Evolutionary conservation across 129 eudicot species (phyloP), one percentile per base, ranked within the genome.

Genomic region (Escallonia herrerae): DNA sequence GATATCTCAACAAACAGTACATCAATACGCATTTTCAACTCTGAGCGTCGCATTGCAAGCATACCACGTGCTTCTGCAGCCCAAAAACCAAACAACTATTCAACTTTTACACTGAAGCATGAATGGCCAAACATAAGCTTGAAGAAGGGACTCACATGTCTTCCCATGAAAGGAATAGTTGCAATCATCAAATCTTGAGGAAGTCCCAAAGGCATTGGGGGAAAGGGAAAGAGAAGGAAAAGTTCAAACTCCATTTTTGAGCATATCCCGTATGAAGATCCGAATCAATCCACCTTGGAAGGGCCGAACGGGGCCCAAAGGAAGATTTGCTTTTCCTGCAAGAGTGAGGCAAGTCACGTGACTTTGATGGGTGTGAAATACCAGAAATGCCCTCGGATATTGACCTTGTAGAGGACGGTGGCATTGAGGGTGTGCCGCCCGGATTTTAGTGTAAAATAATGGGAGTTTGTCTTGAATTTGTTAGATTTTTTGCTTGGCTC

Each of bases 231-330:
- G n/a, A n/a, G n/a, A n/a, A n/a, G n/a, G 15, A 7, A 53, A 53
- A 53, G 15, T 22, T 22, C 33, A 22, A 58, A 58, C 62, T 38
- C 38, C 44, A 37, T 3, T 37, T n/a, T 8, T 33, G 6, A 61
- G 75, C 22, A 70, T 70, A 70, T 70, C 40, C 75, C 60, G n/a
- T n/a, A 49, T 6, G 6, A 49, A 8, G 7, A 60, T 49, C 40
- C 75, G 75, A 45, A 62, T 62, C 52, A 0, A 0, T 62, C 50
- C 66, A 40, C 50, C 38, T 5, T 12, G 4, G 22, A 60, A 60
- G 65, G 13, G 65, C 22, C 39, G 6, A 56, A 60, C 45, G 13
- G 39, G 5, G 33, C 33, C 33, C 33, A 22, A 22, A 22, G 33
- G 33, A 22, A 22, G 33, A 22, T 22, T 22, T 22, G 33, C 33